A percentile compares a stretch with the other conserved stretches of the same genome.
Evolutionary conservation across 352 stramenopile genomes (phyloP).

Genomic region (Halophytophthora batemanensis): DNA sequence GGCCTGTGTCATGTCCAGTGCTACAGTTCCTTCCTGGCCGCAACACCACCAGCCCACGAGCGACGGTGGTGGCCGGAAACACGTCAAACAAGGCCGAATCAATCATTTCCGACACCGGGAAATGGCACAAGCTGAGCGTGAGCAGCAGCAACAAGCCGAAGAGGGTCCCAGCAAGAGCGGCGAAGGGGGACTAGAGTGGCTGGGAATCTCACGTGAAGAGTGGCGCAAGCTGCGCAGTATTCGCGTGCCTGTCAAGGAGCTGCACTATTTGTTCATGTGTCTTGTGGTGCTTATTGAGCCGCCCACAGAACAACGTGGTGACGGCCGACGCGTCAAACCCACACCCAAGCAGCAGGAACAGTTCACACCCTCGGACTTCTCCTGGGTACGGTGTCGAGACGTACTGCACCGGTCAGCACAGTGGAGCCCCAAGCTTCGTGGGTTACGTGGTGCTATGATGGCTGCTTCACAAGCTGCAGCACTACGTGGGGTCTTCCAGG

Average conservation of each 20-base stretch:
- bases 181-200: constrained; percentile 46
- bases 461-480: constrained; percentile 45
- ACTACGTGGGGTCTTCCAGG: constrained; percentile 59
- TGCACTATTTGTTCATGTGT: constrained; percentile 81
- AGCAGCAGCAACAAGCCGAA: constrained; percentile 21
- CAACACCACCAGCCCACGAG: constrained; percentile 51
- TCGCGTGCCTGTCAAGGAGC: constrained; percentile 59
- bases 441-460: constrained; percentile 32
- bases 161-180: constrained; percentile 14
- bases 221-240: constrained; percentile 62
- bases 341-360: constrained; percentile 45
- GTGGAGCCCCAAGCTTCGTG: constrained; percentile 42
- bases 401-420: constrained; percentile 48
- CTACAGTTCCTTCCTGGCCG: constrained; percentile 58
- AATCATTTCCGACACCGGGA: constrained; percentile 66
- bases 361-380: constrained; percentile 57
- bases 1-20: constrained; percentile 52
- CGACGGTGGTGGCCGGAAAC: constrained; percentile 49
- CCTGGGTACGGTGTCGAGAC: constrained; percentile 56
- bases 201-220: constrained; percentile 66
- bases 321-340: constrained; percentile 28
- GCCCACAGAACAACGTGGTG: constrained; percentile 31
- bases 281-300: constrained; percentile 63
- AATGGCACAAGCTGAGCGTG: constrained; percentile 12
- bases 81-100: constrained; percentile 51